phyloP scores from a whole-genome alignment of 2,329 filamentous ascomycete genomes.

The Cercospora citrullina region DNA sequence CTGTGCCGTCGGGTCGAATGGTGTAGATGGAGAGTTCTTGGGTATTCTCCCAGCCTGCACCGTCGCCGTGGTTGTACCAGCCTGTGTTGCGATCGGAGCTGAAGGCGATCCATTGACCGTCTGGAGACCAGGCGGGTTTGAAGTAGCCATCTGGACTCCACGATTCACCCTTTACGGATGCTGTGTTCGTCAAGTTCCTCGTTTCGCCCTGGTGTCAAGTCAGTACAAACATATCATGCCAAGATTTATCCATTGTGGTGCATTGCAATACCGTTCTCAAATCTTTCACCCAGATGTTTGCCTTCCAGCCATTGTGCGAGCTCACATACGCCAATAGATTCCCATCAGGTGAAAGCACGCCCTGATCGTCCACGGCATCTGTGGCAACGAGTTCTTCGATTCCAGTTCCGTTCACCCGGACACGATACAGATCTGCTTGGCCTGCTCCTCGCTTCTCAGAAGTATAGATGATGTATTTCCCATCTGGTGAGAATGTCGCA shows the following conservation, averaged over 20 bases:
- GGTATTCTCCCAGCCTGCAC: constrained; percentile 10
- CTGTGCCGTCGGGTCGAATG: constrained; percentile 15
- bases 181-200: not conserved
- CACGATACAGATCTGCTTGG: constrained; percentile 18
- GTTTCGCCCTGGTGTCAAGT: too few species aligned
- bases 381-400: constrained; percentile 10
- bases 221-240: too few species aligned
- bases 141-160: constrained; percentile 15
- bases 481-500: constrained; percentile 14
- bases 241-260: too few species aligned
- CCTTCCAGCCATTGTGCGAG: not conserved
- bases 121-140: constrained; percentile 17
- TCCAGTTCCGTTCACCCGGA: constrained; percentile 7
- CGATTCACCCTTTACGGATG: not conserved
- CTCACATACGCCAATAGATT: constrained; percentile 17
- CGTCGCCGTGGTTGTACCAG: constrained; percentile 51
- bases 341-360: constrained; percentile 13
- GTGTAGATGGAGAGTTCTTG: constrained; percentile 20
- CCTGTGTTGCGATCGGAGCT: constrained; percentile 36
- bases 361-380: constrained; percentile 11
- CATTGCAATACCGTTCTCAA: not conserved
- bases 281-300: constrained; percentile 16
- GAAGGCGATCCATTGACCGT: constrained; percentile 18
- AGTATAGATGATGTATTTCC: constrained; percentile 17
- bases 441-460: constrained; percentile 10